Conservation (phyloP, 441 rosid genomes). For the Hura crepitans region DNA sequence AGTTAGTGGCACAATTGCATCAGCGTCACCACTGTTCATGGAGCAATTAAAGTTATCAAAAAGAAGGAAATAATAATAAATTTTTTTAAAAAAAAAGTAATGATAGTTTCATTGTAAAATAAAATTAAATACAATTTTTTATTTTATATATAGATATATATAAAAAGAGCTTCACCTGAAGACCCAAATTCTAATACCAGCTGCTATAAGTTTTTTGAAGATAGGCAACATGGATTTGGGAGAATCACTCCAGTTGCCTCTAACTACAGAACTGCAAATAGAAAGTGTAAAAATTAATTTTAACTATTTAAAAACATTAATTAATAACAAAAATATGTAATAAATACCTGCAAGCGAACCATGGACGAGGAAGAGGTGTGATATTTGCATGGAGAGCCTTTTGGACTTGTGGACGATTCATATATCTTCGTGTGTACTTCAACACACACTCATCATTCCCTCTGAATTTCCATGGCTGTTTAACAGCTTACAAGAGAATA, state of each 20-base stretch:
- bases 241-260: conserved; percentile 65
- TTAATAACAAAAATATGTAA: neutral
- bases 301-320: neutral
- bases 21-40: conserved; percentile 62
- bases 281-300: too few species aligned
- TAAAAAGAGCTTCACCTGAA: conserved; percentile 46
- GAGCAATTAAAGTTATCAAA: too few species aligned
- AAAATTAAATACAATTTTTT: too few species aligned
- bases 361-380: conserved; percentile 50
- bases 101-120: neutral
- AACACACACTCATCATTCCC: conserved; percentile 71
- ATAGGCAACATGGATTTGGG: conserved; percentile 55
- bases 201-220: conserved; percentile 57
- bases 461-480: conserved; percentile 72
- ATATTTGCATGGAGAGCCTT: conserved; percentile 69
- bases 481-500: too few species aligned
- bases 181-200: conserved; percentile 70
- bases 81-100: neutral
- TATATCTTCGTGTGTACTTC: conserved; percentile 55
- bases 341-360: conserved; percentile 76
- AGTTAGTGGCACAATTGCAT: conserved; percentile 69
- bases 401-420: conserved; percentile 61
- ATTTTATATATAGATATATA: too few species aligned
- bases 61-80: too few species aligned
- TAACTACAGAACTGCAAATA: conserved; percentile 50